These are phyloP conservation scores for Blastobotrys ciferrii DNA, from an alignment of 1,139 yeast genomes.

Conservation along the genomic window DNA sequence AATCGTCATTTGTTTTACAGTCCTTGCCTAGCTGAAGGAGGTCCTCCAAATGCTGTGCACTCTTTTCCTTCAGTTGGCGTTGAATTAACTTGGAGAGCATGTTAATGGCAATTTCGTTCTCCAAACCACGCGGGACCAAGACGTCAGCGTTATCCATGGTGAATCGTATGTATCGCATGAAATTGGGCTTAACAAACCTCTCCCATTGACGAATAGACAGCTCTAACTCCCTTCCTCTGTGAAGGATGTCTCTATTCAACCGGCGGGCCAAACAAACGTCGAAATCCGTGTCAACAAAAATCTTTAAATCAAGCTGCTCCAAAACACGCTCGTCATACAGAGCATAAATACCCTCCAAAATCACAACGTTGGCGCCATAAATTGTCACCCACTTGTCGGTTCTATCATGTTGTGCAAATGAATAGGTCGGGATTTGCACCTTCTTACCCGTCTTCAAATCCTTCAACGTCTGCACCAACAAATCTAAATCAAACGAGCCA, in stretches of 20 bases:
- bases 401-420: conserved; percentile 72
- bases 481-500: conserved; percentile 72
- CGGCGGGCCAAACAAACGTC: conserved; percentile 90
- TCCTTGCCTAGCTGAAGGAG: conserved; percentile 51
- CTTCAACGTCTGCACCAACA: conserved; percentile 60
- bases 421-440: conserved; percentile 81
- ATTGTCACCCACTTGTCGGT: conserved; percentile 67
- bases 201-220: conserved; percentile 92
- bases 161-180: conserved; percentile 70
- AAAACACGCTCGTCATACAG: conserved; percentile 67
- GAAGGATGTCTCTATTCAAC: conserved; percentile 77
- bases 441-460: conserved; percentile 60
- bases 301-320: conserved; percentile 77
- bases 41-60: conserved; percentile 61
- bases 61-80: conserved; percentile 65
- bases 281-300: conserved; percentile 90
- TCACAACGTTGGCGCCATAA: conserved; percentile 94
- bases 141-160: conserved; percentile 82
- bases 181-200: conserved; percentile 86
- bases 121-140: conserved; percentile 84
- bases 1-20: neutral
- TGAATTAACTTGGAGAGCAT: conserved; percentile 77
- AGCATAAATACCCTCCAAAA: conserved; percentile 89
- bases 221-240: conserved; percentile 77
- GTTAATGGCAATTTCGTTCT: conserved; percentile 74